A percentile compares a stretch with the other conserved stretches of the same genome.
These are phyloP conservation scores for Blastobotrys arbuscula DNA, from an alignment of 1,139 yeast genomes.

Conservation along the genomic window DNA sequence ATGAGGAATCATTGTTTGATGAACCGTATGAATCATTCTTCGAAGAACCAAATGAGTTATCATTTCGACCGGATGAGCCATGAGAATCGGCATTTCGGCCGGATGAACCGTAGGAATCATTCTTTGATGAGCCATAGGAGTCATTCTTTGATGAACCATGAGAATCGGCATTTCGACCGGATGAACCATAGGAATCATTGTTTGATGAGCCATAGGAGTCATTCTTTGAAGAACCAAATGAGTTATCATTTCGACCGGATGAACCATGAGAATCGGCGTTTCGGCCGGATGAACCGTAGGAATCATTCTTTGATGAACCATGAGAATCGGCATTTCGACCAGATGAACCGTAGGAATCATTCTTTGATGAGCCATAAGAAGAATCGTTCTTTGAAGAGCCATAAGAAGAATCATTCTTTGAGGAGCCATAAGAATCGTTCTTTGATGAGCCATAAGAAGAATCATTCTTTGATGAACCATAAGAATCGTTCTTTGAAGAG, in stretches of 20 bases:
- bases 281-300: conserved; percentile 1
- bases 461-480: not conserved
- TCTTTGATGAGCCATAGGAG: not conserved
- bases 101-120: conserved; percentile 3
- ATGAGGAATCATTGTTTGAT: not conserved
- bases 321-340: not conserved
- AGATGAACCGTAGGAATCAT: conserved; percentile 8
- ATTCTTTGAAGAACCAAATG: not conserved
- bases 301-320: conserved; percentile 1
- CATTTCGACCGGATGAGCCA: not conserved
- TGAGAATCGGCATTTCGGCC: not conserved
- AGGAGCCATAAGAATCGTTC: conserved; percentile 7
- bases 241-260: not conserved
- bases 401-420: not conserved
- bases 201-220: not conserved
- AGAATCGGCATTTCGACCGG: not conserved
- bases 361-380: not conserved
- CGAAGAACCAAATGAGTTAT: conserved; percentile 4
- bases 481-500: not conserved
- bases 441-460: conserved; percentile 4
- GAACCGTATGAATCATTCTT: conserved; percentile 4
- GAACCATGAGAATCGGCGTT: not conserved
- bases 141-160: not conserved
- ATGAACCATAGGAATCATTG: not conserved
- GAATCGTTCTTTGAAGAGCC: conserved; percentile 1